phyloP scores from a whole-genome alignment of 2,329 filamentous ascomycete species.

The Talaromyces rugulosus region DNA sequence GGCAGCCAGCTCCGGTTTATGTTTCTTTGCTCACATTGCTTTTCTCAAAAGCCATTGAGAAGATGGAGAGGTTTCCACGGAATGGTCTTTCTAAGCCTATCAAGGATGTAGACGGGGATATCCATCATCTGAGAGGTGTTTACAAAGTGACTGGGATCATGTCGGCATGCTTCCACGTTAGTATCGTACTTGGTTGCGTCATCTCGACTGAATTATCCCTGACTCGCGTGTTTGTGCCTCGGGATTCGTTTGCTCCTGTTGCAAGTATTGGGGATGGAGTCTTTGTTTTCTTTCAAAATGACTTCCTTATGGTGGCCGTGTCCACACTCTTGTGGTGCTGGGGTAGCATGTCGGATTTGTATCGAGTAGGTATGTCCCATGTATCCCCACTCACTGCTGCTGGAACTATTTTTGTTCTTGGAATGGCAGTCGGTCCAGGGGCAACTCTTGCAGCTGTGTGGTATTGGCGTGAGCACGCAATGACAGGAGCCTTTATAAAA shows the following conservation, averaged over 20 bases:
- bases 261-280: slow-evolving; percentile 16
- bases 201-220: slow-evolving; percentile 12
- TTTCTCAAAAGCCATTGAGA: neutral
- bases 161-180: neutral
- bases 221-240: slow-evolving; percentile 15
- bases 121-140: neutral
- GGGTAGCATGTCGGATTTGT: slow-evolving; percentile 18
- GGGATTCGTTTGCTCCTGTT: slow-evolving; percentile 8
- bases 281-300: slow-evolving; percentile 22
- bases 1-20: neutral
- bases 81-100: neutral
- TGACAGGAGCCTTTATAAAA: slow-evolving; percentile 6
- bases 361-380: slow-evolving; percentile 16
- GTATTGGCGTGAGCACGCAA: slow-evolving; percentile 19
- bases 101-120: neutral
- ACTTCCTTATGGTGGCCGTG: slow-evolving; percentile 18
- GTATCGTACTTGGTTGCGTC: neutral
- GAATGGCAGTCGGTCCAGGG: slow-evolving; percentile 17
- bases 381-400: slow-evolving; percentile 12
- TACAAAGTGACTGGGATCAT: neutral
- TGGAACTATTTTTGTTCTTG: neutral
- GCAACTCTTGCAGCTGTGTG: slow-evolving; percentile 18
- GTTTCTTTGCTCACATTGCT: neutral
- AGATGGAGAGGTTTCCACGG: neutral
- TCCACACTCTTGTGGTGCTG: slow-evolving; percentile 18